Evolutionary conservation across 176 grass and related monocot species (phyloP).

Genomic region (Carex kokanica): DNA sequence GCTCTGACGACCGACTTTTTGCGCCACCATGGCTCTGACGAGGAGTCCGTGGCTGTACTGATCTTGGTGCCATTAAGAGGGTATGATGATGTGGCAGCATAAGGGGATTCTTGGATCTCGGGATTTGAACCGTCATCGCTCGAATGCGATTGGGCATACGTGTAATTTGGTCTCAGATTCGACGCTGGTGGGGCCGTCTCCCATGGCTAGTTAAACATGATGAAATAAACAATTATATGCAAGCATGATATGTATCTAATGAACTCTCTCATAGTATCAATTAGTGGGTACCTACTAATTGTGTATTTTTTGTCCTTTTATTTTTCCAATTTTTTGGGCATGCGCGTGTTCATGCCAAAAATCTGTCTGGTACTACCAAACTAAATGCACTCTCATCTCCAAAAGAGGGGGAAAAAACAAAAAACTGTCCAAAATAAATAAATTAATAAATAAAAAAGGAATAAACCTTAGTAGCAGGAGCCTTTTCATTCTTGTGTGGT

Average conservation of each 20-base stretch:
- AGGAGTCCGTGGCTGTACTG: background rate
- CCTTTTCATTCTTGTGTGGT: constrained; percentile 32
- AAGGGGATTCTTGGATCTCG: constrained; percentile 21
- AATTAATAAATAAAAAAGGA: background rate
- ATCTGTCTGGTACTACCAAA: background rate
- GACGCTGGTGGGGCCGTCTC: constrained; percentile 36
- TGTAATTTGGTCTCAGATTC: constrained; percentile 8
- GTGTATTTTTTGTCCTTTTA: background rate
- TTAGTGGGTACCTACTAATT: background rate
- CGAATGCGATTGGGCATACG: constrained; percentile 35
- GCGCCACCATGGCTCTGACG: constrained; percentile 31
- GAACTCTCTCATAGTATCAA: background rate
- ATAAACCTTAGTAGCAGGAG: constrained; percentile 55
- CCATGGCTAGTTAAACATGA: constrained; percentile 43
- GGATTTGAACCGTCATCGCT: constrained; percentile 40
- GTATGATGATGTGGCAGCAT: constrained; percentile 26
- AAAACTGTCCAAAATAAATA: background rate
- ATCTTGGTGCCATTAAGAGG: constrained; percentile 28
- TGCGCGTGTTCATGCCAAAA: background rate
- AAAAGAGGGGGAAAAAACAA: background rate
- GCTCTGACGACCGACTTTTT: constrained; percentile 28
- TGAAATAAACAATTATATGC: constrained; percentile 24
- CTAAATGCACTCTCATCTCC: background rate
- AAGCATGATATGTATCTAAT: constrained; percentile 8
- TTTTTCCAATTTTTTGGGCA: background rate